Base-by-base conservation (phyloP, 768 basidiomycete genomes). In the Rhizopogon vesiculosus region DNA sequence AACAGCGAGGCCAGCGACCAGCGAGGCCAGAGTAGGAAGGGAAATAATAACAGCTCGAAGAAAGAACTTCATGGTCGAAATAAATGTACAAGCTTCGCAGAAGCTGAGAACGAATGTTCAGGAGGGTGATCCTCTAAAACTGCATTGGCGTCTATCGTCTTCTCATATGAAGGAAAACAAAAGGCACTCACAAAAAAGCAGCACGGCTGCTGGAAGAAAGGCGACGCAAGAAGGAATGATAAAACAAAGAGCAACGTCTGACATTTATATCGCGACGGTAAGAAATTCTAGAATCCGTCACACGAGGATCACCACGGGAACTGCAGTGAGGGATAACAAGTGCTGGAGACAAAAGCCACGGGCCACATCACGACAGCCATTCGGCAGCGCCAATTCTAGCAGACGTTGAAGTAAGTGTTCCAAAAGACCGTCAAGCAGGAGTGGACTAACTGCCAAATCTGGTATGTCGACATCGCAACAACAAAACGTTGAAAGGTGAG, bases 131-230 rank as follows among this genome's bases (percentile, higher is more conserved):
- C 62, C 59, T 59, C 57, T 53, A 57, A 59, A 56, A 38, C 48
- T 49, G 35, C 22, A 16, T 19, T 10, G 8, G 16, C 15, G 22
- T 49, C 38, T 22, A 49, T 22, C 19, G 9, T 49, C 43, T 25
- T 55, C 33, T 38, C 28, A 19, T 45, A 39, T 10, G 45, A 22
- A 55, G 15, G 22, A 42, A 45, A 35, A 18, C 3, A 16, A 15
- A 38, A 19, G 7, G 22, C 39, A 25, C 50, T 60, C 45, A 39
- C 31, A 44, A 49, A 25, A 52, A 45, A 51, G 75, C 83, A 84
- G 82, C 83, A 57, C 82, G 67, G 83, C 81, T 83, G 83, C 80
- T 59, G 63, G 62, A 57, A 56, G 9, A 62, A 61, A 65, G 62
- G 60, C 56, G 56, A 58, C 56, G 52, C 43, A 54, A 57, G 51